Evolutionary conservation across 805 yeast species (phyloP).

Genomic region (Ogataea saltuana): DNA sequence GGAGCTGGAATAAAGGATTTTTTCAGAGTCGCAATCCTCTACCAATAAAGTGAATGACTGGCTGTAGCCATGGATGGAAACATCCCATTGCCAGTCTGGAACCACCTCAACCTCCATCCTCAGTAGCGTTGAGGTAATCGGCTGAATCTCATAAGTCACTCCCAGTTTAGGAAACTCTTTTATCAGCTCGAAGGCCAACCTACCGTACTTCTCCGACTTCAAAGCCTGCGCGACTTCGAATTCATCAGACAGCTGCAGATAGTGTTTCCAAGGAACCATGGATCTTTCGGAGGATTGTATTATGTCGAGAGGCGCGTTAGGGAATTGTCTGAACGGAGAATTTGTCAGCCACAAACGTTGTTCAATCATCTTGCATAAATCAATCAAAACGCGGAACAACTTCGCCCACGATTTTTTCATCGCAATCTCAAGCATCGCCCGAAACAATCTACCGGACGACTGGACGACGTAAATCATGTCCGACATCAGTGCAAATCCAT

Average conservation of each 20-base stretch:
- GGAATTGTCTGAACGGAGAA: slow-evolving; percentile 85
- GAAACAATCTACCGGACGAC: slow-evolving; percentile 82
- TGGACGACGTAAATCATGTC: slow-evolving; percentile 94
- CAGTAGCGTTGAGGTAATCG: slow-evolving; percentile 70
- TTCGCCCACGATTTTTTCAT: slow-evolving; percentile 70
- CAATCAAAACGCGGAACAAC: slow-evolving; percentile 56
- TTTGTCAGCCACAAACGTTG: slow-evolving; percentile 79
- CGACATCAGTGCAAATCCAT: slow-evolving; percentile 87
- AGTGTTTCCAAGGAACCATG: slow-evolving; percentile 78
- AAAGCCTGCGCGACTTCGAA: slow-evolving; percentile 84
- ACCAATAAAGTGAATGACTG: slow-evolving; percentile 72
- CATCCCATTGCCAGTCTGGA: slow-evolving; percentile 83
- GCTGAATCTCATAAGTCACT: slow-evolving; percentile 64
- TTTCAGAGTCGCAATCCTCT: slow-evolving; percentile 84
- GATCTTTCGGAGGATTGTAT: slow-evolving; percentile 77
- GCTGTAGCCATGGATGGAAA: slow-evolving; percentile 55
- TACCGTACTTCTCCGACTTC: slow-evolving; percentile 67
- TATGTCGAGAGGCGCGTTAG: slow-evolving; percentile 66
- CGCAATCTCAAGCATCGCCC: slow-evolving; percentile 84
- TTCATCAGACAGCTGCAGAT: slow-evolving; percentile 62
- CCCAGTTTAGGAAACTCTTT: slow-evolving; percentile 71
- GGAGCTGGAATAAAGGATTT: slow-evolving; percentile 57
- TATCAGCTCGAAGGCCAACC: slow-evolving; percentile 55
- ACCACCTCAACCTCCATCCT: slow-evolving; percentile 63
- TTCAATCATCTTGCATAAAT: slow-evolving; percentile 78